Evolutionary conservation across 306 rosid genomes (phyloP), one percentile per base, ranked within the genome.

Genomic region (Fragaria ananassa): DNA sequence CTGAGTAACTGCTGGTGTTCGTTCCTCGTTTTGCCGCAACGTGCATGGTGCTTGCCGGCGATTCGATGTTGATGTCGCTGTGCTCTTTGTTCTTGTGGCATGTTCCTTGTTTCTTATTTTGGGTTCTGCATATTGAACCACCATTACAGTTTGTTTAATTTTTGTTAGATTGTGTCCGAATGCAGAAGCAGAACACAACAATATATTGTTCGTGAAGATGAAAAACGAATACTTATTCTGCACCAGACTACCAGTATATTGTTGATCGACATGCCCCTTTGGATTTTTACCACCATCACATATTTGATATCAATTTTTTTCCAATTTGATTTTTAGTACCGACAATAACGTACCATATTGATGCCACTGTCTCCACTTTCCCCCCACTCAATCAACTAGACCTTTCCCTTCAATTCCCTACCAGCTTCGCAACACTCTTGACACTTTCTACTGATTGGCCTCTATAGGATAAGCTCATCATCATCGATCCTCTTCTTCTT

Each of bases 301-400:
- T 0, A 64, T 64, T 6, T 3, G 23, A 71, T 35, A 35, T 23
- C 15, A 5, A 14, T n/a, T 13, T 76, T 39, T 72, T 56, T 56
- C 47, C 29, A 37, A 18, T 15, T 44, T 60, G 35, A 45, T 42
- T 54, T 69, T 68, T 29, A 56, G 84, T 75, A 80, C 86, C 81
- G 71, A 79, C 85, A 81, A 66, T 42, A 42, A 42, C 12, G 78
- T 79, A 85, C 75, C 86, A 67, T 68, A 60, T 19, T 35, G 68
- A 49, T 74, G 80, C 65, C 69, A 54, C 35, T 80, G 86, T 84
- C 92, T 80, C 86, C 87, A 88, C 88, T 88, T 70, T 70, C 81
- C 57, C 79, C 83, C 87, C 86, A 72, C 87, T 79, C 64, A 45
- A 41, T 60, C 75, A 82, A 79, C 81, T 65, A n/a, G 9, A 74